Evolutionary conservation across 2,329 filamentous ascomycete genomes (phyloP).

Genomic region (Endoconidiophora laricicola): DNA sequence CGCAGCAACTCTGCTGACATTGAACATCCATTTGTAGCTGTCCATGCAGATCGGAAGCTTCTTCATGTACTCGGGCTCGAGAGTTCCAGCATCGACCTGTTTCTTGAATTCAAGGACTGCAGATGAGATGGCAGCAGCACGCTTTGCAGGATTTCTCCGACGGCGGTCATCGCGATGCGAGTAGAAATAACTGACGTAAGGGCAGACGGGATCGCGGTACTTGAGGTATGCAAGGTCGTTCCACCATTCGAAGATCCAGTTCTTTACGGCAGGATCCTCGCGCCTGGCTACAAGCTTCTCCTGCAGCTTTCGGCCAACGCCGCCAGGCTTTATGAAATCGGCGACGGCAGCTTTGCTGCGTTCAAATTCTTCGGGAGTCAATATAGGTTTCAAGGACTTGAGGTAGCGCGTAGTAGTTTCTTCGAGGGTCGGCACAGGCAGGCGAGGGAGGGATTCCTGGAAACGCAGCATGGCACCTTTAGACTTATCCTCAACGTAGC

Average conservation of each 20-base stretch:
- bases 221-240: conserved; percentile 83
- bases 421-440: conserved; percentile 68
- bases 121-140: conserved; percentile 77
- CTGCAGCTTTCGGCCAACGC: conserved; percentile 68
- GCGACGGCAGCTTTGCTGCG: conserved; percentile 67
- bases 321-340: conserved; percentile 78
- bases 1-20: conserved; percentile 69
- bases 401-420: conserved; percentile 69
- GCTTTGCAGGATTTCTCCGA: conserved; percentile 75
- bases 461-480: conserved; percentile 72
- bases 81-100: conserved; percentile 61
- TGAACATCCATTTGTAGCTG: conserved; percentile 99
- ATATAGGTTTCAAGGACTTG: conserved; percentile 60
- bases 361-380: conserved; percentile 51
- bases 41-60: conserved; percentile 95
- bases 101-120: conserved; percentile 86
- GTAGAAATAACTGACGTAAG: conserved; percentile 99
- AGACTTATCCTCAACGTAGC: conserved; percentile 62
- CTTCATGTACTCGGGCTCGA: conserved; percentile 99
- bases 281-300: conserved; percentile 67
- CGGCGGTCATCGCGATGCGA: conserved; percentile 87
- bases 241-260: conserved; percentile 98
- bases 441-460: conserved; percentile 65
- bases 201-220: conserved; percentile 90
- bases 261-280: conserved; percentile 66